These are phyloP conservation scores for Plasmopara muralis DNA, from an alignment of 352 stramenopile genomes.

Conservation along the genomic window DNA sequence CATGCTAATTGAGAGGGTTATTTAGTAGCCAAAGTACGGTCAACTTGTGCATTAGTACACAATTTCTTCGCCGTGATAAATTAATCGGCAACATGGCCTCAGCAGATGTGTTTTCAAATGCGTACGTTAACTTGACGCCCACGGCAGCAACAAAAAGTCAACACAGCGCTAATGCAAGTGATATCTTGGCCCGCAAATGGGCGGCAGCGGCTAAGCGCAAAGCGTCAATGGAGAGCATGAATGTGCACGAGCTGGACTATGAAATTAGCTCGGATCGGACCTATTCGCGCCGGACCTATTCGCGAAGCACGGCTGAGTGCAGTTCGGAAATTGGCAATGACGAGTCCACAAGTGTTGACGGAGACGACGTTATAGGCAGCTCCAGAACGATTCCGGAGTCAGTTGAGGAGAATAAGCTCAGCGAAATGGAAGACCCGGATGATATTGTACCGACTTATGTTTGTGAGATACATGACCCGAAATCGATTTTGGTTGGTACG, in stretches of 20 bases:
- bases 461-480: slow-evolving; percentile 71
- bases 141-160: slow-evolving; percentile 22
- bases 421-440: slow-evolving; percentile 24
- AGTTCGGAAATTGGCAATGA: slow-evolving; percentile 32
- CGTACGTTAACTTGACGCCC: slow-evolving; percentile 53
- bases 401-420: slow-evolving; percentile 18
- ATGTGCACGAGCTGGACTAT: slow-evolving; percentile 20
- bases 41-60: no score
- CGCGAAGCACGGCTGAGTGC: slow-evolving; percentile 34
- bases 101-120: slow-evolving; percentile 18
- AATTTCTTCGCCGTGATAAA: no score
- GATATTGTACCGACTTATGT: slow-evolving; percentile 55
- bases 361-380: slow-evolving; percentile 19
- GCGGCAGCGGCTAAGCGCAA: slow-evolving; percentile 32
- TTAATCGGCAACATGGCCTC: slow-evolving; percentile 12
- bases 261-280: slow-evolving; percentile 20
- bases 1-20: no score
- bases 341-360: slow-evolving; percentile 26
- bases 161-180: slow-evolving; percentile 16
- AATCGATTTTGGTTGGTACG: slow-evolving; percentile 58
- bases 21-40: no score
- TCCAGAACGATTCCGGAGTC: slow-evolving; percentile 25
- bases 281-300: slow-evolving; percentile 16
- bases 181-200: slow-evolving; percentile 42
- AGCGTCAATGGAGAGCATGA: slow-evolving; percentile 23